Base-by-base conservation (phyloP, 140 eudicot species). In the Ambrosia hybrid region DNA sequence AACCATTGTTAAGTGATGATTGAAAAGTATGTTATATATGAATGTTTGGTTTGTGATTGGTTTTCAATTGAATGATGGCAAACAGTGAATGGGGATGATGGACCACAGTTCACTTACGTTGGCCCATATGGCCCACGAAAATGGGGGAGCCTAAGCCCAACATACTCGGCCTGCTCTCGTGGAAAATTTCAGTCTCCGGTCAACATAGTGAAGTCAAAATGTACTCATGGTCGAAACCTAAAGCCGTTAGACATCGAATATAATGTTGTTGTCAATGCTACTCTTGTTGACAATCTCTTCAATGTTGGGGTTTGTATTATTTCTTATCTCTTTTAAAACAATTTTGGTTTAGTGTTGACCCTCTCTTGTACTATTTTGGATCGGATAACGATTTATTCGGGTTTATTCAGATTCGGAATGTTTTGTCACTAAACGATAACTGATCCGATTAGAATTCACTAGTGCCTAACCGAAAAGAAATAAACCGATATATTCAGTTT, bases 121-220 rank as follows among this genome's bases (percentile, higher is more conserved):
- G 92, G 97, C 39, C 79, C 57, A 0, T 57, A 60, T 1, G 91
- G 85, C 14, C 97, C 97, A 15, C 16, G 72, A 33, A 81, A 58
- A 38, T 90, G 97, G 97, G 92, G 85, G 63, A 79, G 48, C 17
- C 57, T 90, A 41, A 80, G 68, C 73, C 86, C 92, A 41, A 82
- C 72, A 6, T 87, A 71, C 81, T 48, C 86, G 1, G 72, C 73
- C 77, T 90, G 97, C 78, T 61, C 85, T 10, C 51, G 57, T 3
- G 97, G 97, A 3, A 85, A 80, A 71, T 48, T 45, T 38, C 95
- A 90, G 82, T 90, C 97, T 48, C 95, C 97, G 4, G 84, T 90
- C 36, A 79, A 90, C 73, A 87, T 90, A 4, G 71, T 75, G 3
- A 82, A 77, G 73, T 30, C 74, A 49, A 64, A 79, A 51, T 87